A percentile compares a stretch with the other conserved stretches of the same genome.
Evolutionary conservation across 2,329 filamentous ascomycete genomes (phyloP).

Genomic region (Emergomyces pasteurianus): DNA sequence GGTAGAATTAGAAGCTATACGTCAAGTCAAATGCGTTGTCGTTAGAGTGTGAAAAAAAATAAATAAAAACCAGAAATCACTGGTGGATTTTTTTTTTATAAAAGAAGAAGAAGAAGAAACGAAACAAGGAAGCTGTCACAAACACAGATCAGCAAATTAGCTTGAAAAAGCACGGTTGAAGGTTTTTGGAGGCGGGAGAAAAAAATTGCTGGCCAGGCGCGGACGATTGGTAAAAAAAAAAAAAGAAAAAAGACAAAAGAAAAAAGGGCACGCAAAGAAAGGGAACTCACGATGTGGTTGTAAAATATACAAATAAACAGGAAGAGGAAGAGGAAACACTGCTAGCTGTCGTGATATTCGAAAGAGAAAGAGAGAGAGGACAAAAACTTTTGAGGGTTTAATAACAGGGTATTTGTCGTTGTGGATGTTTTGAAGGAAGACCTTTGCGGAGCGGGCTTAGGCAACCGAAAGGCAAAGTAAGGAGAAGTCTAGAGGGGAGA

Average conservation of each 20-base stretch:
- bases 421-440: not conserved
- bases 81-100: not conserved
- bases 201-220: not conserved
- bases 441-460: not conserved
- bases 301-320: not conserved
- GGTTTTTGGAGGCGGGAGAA: not conserved
- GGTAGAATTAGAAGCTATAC: not conserved
- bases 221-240: too few relatives aligned
- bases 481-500: not conserved
- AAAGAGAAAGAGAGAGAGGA: not conserved
- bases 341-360: not conserved
- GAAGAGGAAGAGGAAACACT: not conserved
- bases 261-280: not conserved
- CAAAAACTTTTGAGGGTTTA: not conserved
- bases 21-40: not conserved
- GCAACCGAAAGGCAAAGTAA: not conserved
- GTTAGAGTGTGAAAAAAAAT: not conserved
- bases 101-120: constrained; percentile 1
- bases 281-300: not conserved
- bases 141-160: not conserved
- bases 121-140: constrained; percentile 8
- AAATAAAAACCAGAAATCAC: not conserved
- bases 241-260: not conserved
- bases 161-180: not conserved
- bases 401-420: not conserved